Evolutionary conservation across 495 filamentous ascomycete genomes (phyloP).

Genomic region (Aspergillus kassunensis): DNA sequence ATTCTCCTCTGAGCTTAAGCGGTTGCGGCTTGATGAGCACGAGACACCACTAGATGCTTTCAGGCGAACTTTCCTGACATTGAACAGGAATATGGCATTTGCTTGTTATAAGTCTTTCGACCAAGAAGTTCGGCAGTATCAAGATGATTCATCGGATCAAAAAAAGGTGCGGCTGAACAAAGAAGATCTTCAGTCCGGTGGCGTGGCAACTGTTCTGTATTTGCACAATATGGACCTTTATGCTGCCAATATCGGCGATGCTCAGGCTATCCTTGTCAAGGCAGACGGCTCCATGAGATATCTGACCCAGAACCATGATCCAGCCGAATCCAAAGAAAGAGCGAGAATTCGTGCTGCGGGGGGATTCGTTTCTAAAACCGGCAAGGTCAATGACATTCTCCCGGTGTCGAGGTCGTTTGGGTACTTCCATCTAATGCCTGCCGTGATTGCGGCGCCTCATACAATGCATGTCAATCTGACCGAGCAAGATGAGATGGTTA

Average conservation of each 20-base stretch:
- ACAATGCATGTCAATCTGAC: constrained; percentile 73
- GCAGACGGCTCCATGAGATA: constrained; percentile 75
- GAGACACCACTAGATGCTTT: constrained; percentile 82
- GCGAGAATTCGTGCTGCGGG: constrained; percentile 90
- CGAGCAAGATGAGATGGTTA: constrained; percentile 89
- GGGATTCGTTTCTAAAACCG: constrained; percentile 90
- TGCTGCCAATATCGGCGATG: constrained; percentile 92
- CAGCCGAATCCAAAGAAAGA: constrained; percentile 75
- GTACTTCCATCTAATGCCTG: constrained; percentile 86
- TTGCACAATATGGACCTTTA: constrained; percentile 85
- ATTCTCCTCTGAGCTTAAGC: constrained; percentile 77
- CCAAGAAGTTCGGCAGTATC: constrained; percentile 55
- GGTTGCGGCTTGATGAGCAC: constrained; percentile 36
- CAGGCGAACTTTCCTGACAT: constrained; percentile 74
- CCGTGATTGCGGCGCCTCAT: constrained; percentile 86
- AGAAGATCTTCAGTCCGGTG: constrained; percentile 84
- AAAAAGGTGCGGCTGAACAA: constrained; percentile 64
- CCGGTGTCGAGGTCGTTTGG: constrained; percentile 93
- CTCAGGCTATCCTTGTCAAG: constrained; percentile 88
- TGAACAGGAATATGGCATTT: constrained; percentile 93
- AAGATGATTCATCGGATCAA: constrained; percentile 65
- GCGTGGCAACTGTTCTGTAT: constrained; percentile 89
- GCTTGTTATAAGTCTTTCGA: constrained; percentile 77
- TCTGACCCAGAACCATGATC: constrained; percentile 88
- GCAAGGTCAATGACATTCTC: constrained; percentile 86